Percentiles rank a stretch among this genome's conserved stretches.
These are phyloP conservation scores for Dendrobium officinale DNA, from an alignment of 106 monocot species.

Conservation along the genomic window DNA sequence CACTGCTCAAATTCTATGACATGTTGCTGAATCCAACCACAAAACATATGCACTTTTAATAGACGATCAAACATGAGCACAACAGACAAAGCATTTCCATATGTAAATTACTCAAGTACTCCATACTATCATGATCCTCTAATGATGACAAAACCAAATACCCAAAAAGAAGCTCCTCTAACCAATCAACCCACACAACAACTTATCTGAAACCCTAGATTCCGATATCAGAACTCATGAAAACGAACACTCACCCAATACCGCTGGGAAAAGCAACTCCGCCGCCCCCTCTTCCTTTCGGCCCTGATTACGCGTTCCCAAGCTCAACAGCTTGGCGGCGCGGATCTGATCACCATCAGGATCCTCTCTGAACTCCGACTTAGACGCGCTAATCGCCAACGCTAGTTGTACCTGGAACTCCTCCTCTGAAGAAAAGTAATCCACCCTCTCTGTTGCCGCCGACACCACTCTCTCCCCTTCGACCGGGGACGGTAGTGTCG, in stretches of 20 bases:
- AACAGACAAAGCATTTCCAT: background rate
- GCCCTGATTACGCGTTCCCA: slow-evolving; percentile 13
- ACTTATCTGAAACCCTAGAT: background rate
- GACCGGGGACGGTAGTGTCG: background rate
- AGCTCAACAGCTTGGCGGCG: slow-evolving; percentile 20
- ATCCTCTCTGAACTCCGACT: slow-evolving; percentile 56
- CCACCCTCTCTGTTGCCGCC: slow-evolving; percentile 22
- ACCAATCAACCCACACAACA: background rate
- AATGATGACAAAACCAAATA: background rate
- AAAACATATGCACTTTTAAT: too few species aligned
- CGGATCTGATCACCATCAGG: slow-evolving; percentile 80
- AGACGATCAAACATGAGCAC: background rate
- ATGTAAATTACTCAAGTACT: background rate
- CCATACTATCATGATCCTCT: background rate
- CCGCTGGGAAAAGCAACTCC: slow-evolving; percentile 18
- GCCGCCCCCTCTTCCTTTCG: slow-evolving; percentile 31
- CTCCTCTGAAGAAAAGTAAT: slow-evolving; percentile 82
- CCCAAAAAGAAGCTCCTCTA: background rate
- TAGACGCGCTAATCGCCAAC: slow-evolving; percentile 86
- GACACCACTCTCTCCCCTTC: slow-evolving; percentile 1
- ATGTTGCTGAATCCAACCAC: too few species aligned
- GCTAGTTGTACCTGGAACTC: slow-evolving; percentile 98
- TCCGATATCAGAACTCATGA: background rate
- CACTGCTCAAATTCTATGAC: too few species aligned
- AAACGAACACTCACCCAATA: slow-evolving; percentile 25